Conservation (phyloP, 768 basidiomycete genomes). For the Tricholoma terreum region DNA sequence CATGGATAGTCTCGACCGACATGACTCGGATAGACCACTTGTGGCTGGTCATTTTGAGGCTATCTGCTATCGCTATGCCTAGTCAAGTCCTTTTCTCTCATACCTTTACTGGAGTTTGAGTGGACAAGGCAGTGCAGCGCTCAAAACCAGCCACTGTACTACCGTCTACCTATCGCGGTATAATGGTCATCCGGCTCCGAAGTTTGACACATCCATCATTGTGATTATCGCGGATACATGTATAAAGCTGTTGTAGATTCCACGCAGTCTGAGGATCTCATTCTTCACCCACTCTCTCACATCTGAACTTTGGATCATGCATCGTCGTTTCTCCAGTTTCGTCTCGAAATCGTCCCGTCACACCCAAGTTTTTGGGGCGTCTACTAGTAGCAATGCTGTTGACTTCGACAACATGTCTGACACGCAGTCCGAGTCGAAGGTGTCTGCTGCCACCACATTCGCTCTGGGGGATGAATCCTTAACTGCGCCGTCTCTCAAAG, state of each 20-base stretch:
- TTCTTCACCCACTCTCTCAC: neutral
- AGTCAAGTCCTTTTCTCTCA: too few relatives aligned
- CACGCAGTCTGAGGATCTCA: neutral
- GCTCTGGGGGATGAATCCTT: conserved; percentile 34
- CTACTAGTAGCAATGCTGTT: neutral
- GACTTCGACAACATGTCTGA: conserved; percentile 15
- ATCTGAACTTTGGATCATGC: conserved; percentile 15
- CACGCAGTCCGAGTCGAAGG: conserved; percentile 26
- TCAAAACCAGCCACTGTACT: too few relatives aligned
- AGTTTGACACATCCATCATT: too few relatives aligned
- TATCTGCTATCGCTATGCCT: too few relatives aligned
- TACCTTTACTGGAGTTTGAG: too few relatives aligned
- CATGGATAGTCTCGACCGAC: too few relatives aligned
- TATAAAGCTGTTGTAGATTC: neutral
- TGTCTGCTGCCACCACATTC: conserved; percentile 19
- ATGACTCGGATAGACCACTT: too few relatives aligned
- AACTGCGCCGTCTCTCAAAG: conserved; percentile 47
- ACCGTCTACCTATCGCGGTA: too few relatives aligned
- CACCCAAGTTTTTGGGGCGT: neutral
- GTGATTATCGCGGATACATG: neutral
- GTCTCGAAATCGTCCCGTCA: conserved; percentile 1
- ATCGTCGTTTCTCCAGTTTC: conserved; percentile 14
- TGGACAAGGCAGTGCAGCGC: too few relatives aligned
- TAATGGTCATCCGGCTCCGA: too few relatives aligned
- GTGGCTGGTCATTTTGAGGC: too few relatives aligned